A percentile compares a stretch with the other conserved stretches of the same genome.
phyloP scores from a whole-genome alignment of 805 yeast genomes.

The Candida michaelii region DNA sequence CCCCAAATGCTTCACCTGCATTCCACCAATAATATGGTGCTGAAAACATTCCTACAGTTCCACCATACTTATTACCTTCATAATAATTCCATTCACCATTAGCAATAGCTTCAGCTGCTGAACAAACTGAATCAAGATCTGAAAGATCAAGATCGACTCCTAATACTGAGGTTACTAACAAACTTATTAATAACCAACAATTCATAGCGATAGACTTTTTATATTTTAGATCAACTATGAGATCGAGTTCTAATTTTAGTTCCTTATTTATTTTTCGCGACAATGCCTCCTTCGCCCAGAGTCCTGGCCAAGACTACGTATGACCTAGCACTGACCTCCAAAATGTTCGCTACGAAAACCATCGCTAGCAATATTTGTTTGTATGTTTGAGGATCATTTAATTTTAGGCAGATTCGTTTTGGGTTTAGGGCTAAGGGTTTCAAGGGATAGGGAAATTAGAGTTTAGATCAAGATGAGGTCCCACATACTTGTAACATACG shows the following conservation, averaged over 20 bases:
- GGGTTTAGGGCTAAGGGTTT: too few relatives aligned
- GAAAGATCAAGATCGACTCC: slow-evolving; percentile 41
- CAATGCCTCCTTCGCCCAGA: slow-evolving; percentile 4
- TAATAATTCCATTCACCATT: slow-evolving; percentile 48
- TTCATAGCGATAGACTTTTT: slow-evolving; percentile 1
- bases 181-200: background rate
- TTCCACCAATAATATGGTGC: slow-evolving; percentile 55
- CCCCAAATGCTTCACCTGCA: slow-evolving; percentile 53
- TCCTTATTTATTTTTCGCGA: slow-evolving; percentile 3
- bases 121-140: slow-evolving; percentile 39
- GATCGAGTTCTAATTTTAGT: slow-evolving; percentile 1
- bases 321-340: too few relatives aligned
- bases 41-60: slow-evolving; percentile 46
- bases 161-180: background rate
- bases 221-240: background rate
- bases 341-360: too few relatives aligned
- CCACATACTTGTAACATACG: too few relatives aligned
- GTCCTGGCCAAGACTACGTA: background rate
- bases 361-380: too few relatives aligned
- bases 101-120: slow-evolving; percentile 34
- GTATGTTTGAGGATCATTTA: too few relatives aligned
- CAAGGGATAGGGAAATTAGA: too few relatives aligned
- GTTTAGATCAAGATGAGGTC: too few relatives aligned
- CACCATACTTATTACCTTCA: slow-evolving; percentile 41
- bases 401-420: too few relatives aligned